A percentile compares a stretch with the other conserved stretches of the same genome.
Evolutionary conservation across 2,329 filamentous ascomycete genomes (phyloP).

Genomic region (Zarea fungicola): DNA sequence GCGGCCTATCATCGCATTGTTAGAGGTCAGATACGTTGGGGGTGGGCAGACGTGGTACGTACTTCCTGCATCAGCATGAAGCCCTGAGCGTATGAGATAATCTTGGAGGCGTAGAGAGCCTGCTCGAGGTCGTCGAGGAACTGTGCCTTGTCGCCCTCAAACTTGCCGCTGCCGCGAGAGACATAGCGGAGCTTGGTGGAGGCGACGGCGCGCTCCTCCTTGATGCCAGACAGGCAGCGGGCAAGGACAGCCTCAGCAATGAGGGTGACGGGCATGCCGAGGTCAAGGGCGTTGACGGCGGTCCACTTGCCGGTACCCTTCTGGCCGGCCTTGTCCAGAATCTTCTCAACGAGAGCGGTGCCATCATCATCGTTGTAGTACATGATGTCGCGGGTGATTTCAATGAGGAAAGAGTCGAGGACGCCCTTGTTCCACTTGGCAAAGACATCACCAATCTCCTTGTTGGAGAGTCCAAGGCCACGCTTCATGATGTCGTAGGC

Average conservation of each 20-base stretch:
- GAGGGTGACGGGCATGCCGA: slow-evolving; percentile 96
- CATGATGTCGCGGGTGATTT: slow-evolving; percentile 98
- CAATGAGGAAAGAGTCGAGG: slow-evolving; percentile 97
- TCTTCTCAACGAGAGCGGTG: slow-evolving; percentile 92
- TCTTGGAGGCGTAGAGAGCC: slow-evolving; percentile 98
- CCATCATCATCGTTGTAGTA: slow-evolving; percentile 97
- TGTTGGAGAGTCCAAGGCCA: slow-evolving; percentile 78
- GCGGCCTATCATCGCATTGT: slow-evolving; percentile 62
- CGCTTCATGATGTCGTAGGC: slow-evolving; percentile 99
- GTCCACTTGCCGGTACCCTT: slow-evolving; percentile 99
- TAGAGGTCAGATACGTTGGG: background rate
- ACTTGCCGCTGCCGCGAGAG: slow-evolving; percentile 68
- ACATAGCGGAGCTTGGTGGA: slow-evolving; percentile 67
- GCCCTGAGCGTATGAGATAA: slow-evolving; percentile 98
- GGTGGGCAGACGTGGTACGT: slow-evolving; percentile 32
- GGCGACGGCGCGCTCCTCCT: slow-evolving; percentile 84
- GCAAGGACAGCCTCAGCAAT: slow-evolving; percentile 96
- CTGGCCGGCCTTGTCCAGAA: slow-evolving; percentile 95
- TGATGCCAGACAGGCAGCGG: slow-evolving; percentile 89
- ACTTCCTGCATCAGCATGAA: slow-evolving; percentile 99
- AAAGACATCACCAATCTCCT: slow-evolving; percentile 95
- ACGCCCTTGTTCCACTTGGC: slow-evolving; percentile 98
- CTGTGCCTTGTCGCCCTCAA: slow-evolving; percentile 84
- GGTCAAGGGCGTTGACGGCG: slow-evolving; percentile 95
- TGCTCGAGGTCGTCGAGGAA: slow-evolving; percentile 98